Base-by-base conservation (phyloP, 176 grass and related monocot species). In the Neostapfia colusana region DNA sequence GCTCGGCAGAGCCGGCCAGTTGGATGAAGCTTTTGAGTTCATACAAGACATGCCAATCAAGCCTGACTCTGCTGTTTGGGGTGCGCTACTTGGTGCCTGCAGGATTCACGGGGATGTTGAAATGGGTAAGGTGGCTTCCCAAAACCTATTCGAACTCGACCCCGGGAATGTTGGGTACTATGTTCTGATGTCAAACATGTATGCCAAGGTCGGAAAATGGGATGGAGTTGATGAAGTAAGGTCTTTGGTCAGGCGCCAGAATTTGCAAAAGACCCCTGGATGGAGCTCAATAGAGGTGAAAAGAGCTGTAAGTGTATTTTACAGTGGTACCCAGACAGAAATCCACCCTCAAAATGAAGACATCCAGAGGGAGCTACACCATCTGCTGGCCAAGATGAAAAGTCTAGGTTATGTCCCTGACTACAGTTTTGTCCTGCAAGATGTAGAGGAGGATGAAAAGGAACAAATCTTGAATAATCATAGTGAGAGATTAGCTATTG, bases 241-340 rank as follows among this genome's bases (percentile, higher is more conserved):
- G 50, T 90, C 91, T 60, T 82, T 90, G 74, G 91, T 85, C 4
- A 85, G 91, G 62, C 65, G 48, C 21, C 85, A 86, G 37, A 86
- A 81, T 62, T 72, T 93, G 64, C 81, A 87, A 44, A 93, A 93
- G 86, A 93, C 70, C 41, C 91, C 91, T 59, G 87, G 91, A 43
- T 93, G 91, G 91, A 93, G 91, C 79, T 93, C 91, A 26, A 84
- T 90, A 35, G 90, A 93, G 81, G 87, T 93, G 42, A 84, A 90
- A 74, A 89, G 76, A 51, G 79, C 75, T 56, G 69, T 93, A 18
- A 82, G 56, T 75, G 90, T 93, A 36, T 93, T 93, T 80, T 93
- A 87, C 66, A 93, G 84, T 67, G 90, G 90, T 35, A 85, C 84
- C 44, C 87, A 89, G 43, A 85, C 63, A 67, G 60, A 85, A 69